Base-by-base conservation (phyloP, 371 early-diverging fungal species). In the Syncephalastrum contaminatum region DNA sequence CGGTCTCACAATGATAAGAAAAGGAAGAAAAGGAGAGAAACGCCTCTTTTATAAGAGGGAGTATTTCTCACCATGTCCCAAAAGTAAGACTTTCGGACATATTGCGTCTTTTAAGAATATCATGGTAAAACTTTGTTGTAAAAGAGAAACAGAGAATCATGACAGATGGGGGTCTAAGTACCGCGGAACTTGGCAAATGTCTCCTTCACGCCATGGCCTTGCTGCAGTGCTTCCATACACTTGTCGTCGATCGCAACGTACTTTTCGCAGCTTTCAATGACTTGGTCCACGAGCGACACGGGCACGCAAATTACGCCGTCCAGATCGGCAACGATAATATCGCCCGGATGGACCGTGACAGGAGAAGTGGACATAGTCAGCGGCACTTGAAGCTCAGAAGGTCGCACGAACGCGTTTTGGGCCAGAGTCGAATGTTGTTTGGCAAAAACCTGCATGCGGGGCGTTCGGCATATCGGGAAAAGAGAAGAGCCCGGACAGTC, bases 271-370 rank as follows among this genome's bases (percentile, higher is more conserved):
- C 73, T 73, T 4, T 53, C 59, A 41, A 84, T 77, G 2, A 92
- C 88, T 24, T 80, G 62, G 8, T 74, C 71, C 12, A 87, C 70
- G 39, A 73, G 30, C 8, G 80, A 73, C 22, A 54, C 55, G 6
- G 91, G 91, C 2, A 91, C 70, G 49, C 85, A 75, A 20, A 90
- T 87, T 1, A 87, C 85, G 0, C 94, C 94, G 63, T 93, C 87
- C 14, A 83, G 56, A 73, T 93, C 94, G 2, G 84, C 94, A 4
- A 91, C 82, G 53, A 93, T 82, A 47, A 89, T 75, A 56, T 93
- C 94, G 25, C 87, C 86, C 4, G 88, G 77, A 22, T 73, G 62
- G 18, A 88, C 76, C 5, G 80, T 71, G 18, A 82, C 70, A 5
- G 82, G 81, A 25, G 74, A 81, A 22, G 66, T 67, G 2, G 78